phyloP scores from a whole-genome alignment of 768 basidiomycete species.

The Polyporus arcularius region DNA sequence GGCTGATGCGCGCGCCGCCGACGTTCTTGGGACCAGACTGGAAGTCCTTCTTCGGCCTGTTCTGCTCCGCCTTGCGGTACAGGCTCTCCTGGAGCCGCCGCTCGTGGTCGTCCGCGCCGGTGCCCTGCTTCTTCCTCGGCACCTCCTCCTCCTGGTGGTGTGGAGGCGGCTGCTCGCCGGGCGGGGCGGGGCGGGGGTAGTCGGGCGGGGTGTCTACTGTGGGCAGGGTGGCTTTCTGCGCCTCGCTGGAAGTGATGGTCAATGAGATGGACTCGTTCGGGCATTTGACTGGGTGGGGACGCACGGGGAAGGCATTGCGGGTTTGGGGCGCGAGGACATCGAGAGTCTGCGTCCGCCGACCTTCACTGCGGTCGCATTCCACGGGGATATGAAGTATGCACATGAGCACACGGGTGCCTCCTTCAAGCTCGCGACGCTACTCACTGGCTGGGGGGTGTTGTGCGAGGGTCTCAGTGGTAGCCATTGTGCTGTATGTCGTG shows the following conservation, averaged over 20 bases:
- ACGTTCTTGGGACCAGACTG: slow-evolving; percentile 5
- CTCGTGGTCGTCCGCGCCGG: slow-evolving; percentile 26
- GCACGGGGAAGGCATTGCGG: slow-evolving; percentile 6
- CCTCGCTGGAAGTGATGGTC: slow-evolving; percentile 11
- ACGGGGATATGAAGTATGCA: not conserved
- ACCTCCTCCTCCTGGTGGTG: slow-evolving; percentile 22
- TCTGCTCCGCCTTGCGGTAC: slow-evolving; percentile 22
- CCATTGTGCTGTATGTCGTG: slow-evolving; percentile 2
- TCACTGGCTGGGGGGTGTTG: slow-evolving; percentile 26
- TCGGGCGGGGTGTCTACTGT: slow-evolving; percentile 13
- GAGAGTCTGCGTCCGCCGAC: slow-evolving; percentile 26
- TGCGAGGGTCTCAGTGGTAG: slow-evolving; percentile 6
- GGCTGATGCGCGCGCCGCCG: slow-evolving; percentile 19
- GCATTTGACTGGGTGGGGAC: not conserved
- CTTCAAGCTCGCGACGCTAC: not conserved
- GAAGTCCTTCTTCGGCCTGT: slow-evolving; percentile 21
- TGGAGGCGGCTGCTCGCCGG: slow-evolving; percentile 18
- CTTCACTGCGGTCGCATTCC: slow-evolving; percentile 14
- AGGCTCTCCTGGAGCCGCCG: slow-evolving; percentile 24
- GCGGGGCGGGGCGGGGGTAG: slow-evolving; percentile 24
- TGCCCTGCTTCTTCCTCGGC: slow-evolving; percentile 22
- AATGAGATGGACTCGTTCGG: not conserved
- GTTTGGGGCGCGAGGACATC: slow-evolving; percentile 17
- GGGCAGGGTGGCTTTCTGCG: slow-evolving; percentile 3
- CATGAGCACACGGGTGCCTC: not conserved